phyloP scores from a whole-genome alignment of 2,329 filamentous ascomycete genomes.

The Aspergillus unguis region DNA sequence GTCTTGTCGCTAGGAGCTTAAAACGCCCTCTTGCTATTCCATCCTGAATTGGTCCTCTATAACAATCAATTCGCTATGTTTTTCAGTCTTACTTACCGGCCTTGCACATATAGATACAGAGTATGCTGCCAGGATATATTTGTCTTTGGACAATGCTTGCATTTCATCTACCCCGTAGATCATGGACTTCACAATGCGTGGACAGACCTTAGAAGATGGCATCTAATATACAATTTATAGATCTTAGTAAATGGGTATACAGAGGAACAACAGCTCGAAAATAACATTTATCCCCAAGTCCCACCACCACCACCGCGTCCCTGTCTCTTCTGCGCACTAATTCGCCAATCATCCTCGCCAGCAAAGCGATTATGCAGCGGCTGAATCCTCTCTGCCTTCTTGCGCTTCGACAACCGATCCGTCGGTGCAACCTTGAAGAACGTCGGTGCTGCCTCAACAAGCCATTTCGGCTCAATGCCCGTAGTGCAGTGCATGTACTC shows the following conservation, averaged over 20 bases:
- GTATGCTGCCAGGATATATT: too few relatives aligned
- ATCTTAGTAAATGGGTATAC: slow-evolving; percentile 3
- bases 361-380: slow-evolving; percentile 91
- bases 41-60: too few relatives aligned
- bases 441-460: slow-evolving; percentile 94
- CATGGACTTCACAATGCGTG: too few relatives aligned
- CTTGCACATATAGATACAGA: too few relatives aligned
- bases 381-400: slow-evolving; percentile 91
- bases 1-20: too few relatives aligned
- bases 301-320: slow-evolving; percentile 84
- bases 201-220: background rate
- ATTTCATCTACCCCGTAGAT: too few relatives aligned
- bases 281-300: slow-evolving; percentile 67
- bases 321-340: slow-evolving; percentile 80
- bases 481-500: slow-evolving; percentile 98
- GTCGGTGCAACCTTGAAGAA: slow-evolving; percentile 97
- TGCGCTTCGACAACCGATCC: slow-evolving; percentile 81
- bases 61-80: too few relatives aligned
- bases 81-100: too few relatives aligned
- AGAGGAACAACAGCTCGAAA: background rate
- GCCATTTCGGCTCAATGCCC: slow-evolving; percentile 86
- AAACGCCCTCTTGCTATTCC: too few relatives aligned
- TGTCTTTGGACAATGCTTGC: too few relatives aligned
- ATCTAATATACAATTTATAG: slow-evolving; percentile 4
- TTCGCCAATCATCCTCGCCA: slow-evolving; percentile 89